Evolutionary conservation across 2,329 filamentous ascomycete genomes (phyloP).

Genomic region (Didymellaceae sp.): DNA sequence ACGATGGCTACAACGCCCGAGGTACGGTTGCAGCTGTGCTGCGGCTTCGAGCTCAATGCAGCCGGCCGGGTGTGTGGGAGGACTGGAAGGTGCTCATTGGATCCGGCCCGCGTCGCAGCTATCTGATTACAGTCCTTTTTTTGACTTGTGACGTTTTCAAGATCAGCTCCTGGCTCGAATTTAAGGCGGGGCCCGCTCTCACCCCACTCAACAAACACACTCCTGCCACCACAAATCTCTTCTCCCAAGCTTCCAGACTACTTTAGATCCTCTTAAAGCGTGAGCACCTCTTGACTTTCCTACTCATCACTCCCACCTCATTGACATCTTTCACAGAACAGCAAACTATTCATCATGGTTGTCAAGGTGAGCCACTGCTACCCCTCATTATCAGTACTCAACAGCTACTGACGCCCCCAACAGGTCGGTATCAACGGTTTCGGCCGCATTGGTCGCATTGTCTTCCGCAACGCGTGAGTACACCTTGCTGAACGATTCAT

Average conservation of each 20-base stretch:
- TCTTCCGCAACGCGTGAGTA: constrained; percentile 94
- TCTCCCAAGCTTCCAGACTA: constrained; percentile 27
- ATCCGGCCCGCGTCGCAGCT: constrained; percentile 35
- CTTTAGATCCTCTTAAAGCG: constrained; percentile 29
- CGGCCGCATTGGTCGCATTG: constrained; percentile 98
- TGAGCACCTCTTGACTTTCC: constrained; percentile 22
- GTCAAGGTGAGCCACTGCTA: constrained; percentile 51
- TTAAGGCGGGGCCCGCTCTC: constrained; percentile 15
- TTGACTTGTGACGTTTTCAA: constrained; percentile 37
- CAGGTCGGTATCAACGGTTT: constrained; percentile 99
- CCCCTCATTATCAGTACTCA: constrained; percentile 26
- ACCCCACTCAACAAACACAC: constrained; percentile 38
- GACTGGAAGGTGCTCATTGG: constrained; percentile 37
- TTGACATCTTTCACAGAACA: constrained; percentile 30
- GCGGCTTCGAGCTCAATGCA: constrained; percentile 25
- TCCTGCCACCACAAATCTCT: constrained; percentile 27
- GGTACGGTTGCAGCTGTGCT: constrained; percentile 32
- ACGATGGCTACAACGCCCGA: constrained; percentile 31
- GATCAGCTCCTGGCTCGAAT: constrained; percentile 36
- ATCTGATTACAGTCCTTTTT: constrained; percentile 34
- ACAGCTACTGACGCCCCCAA: constrained; percentile 33
- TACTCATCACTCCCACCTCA: constrained; percentile 15
- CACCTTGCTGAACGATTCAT: constrained; percentile 7
- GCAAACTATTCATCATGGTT: constrained; percentile 50
- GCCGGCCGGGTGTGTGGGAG: constrained; percentile 45